Percentiles rank a stretch among this genome's conserved stretches.
These are phyloP conservation scores for Magnolia sinica DNA, from an alignment of 164 flowering plant species.

Conservation along the genomic window DNA sequence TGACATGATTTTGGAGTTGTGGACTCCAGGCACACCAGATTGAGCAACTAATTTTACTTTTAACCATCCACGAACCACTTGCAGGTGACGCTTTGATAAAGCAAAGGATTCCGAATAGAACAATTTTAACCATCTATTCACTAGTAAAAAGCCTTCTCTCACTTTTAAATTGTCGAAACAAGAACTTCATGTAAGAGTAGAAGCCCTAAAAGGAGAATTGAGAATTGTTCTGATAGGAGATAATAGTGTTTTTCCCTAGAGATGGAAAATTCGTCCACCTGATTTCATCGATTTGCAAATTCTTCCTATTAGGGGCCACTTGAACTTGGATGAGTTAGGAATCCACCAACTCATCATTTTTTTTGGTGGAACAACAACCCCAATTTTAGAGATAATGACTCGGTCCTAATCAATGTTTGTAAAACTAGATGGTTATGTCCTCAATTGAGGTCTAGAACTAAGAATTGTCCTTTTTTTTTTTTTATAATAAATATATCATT, in stretches of 20 bases:
- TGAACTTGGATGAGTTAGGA: neutral
- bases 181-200: neutral
- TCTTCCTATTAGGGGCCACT: neutral
- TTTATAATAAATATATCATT: no score
- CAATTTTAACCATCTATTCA: neutral
- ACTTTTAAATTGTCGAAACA: neutral
- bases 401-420: neutral
- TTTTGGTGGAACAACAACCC: neutral
- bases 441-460: no score
- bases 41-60: no score
- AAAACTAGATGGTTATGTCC: no score
- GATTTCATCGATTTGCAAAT: neutral
- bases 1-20: no score
- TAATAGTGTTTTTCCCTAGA: neutral
- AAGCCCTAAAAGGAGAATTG: neutral
- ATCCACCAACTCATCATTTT: neutral
- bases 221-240: neutral
- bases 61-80: no score
- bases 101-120: neutral
- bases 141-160: constrained; percentile 1
- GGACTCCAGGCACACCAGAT: no score
- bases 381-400: neutral
- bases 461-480: no score
- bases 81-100: neutral
- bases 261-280: neutral